Conservation (phyloP, 1,284 basidiomycete species). For the Microbotryomycetes sp. region DNA sequence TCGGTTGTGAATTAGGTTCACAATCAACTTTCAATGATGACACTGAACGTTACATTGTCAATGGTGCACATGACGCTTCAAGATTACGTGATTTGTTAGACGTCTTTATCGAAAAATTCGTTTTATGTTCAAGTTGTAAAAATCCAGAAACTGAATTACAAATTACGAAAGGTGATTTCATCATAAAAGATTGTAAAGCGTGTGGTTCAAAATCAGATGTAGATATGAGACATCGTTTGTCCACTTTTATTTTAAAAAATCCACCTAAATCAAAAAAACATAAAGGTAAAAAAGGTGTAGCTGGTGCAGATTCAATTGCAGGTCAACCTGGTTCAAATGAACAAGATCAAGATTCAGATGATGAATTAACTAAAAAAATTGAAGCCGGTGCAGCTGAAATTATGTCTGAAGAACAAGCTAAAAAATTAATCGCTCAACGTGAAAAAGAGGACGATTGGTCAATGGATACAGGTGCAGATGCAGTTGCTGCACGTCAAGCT, state of each 20-base stretch:
- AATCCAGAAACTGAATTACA: constrained; percentile 98
- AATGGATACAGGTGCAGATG: constrained; percentile 83
- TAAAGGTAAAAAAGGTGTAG: constrained; percentile 57
- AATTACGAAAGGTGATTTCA: constrained; percentile 80
- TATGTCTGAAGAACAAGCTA: constrained; percentile 38
- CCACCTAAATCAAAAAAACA: constrained; percentile 60
- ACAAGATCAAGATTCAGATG: constrained; percentile 43
- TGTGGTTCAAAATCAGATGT: constrained; percentile 87
- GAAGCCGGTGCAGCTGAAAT: constrained; percentile 47
- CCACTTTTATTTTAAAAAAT: constrained; percentile 95
- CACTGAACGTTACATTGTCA: constrained; percentile 97
- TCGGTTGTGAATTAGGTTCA: constrained; percentile 96
- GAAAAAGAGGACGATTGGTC: constrained; percentile 63
- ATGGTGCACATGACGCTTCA: constrained; percentile 87
- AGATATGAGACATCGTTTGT: constrained; percentile 96
- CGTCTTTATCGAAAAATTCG: constrained; percentile 90
- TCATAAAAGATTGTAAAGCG: constrained; percentile 95
- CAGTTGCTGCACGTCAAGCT: constrained; percentile 77
- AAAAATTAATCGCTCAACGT: constrained; percentile 40
- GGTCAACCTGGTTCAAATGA: constrained; percentile 29
- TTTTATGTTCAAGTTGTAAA: constrained; percentile 95
- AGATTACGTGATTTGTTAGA: constrained; percentile 95
- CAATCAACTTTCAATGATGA: constrained; percentile 95
- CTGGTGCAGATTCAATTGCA: constrained; percentile 34
- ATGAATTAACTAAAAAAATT: constrained; percentile 50